Percentiles rank a stretch among this genome's conserved stretches.
Evolutionary conservation across 2,329 filamentous ascomycete species (phyloP).

Genomic region (Penicillium sp.): DNA sequence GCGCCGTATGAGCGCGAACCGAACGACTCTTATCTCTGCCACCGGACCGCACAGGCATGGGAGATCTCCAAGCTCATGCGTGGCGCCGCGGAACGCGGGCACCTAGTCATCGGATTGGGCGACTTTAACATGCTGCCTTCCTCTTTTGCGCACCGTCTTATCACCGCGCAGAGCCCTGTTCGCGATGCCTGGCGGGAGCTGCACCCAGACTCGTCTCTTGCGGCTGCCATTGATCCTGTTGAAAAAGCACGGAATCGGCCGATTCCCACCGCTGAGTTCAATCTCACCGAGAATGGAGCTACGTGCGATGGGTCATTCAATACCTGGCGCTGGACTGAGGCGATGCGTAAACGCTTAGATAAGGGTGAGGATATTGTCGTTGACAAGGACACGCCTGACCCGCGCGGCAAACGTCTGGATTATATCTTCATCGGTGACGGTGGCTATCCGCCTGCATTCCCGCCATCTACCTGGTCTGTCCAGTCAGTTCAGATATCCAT

Average conservation of each 20-base stretch:
- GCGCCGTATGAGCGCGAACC: constrained; percentile 75
- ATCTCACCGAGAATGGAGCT: constrained; percentile 69
- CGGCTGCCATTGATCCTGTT: constrained; percentile 57
- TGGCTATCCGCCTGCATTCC: constrained; percentile 26
- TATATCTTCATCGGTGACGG: constrained; percentile 76
- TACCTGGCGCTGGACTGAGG: constrained; percentile 82
- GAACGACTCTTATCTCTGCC: constrained; percentile 77
- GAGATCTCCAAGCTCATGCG: constrained; percentile 83
- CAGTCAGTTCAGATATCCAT: constrained; percentile 65
- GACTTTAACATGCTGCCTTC: constrained; percentile 96
- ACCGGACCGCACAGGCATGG: constrained; percentile 89
- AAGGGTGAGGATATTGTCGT: constrained; percentile 57
- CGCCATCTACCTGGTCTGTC: constrained; percentile 56
- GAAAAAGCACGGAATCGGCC: constrained; percentile 59
- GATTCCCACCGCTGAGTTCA: constrained; percentile 67
- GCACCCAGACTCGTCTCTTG: constrained; percentile 74
- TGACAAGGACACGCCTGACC: constrained; percentile 59
- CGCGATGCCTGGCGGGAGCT: constrained; percentile 75
- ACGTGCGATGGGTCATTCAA: constrained; percentile 82
- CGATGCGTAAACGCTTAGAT: constrained; percentile 58
- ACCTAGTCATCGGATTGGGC: constrained; percentile 75
- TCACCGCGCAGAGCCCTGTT: constrained; percentile 68
- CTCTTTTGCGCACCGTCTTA: constrained; percentile 72
- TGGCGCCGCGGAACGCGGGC: constrained; percentile 67
- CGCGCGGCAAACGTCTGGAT: constrained; percentile 75